These are phyloP conservation scores for Populus hybrid DNA, from an alignment of 441 rosid genomes.

Conservation along the genomic window DNA sequence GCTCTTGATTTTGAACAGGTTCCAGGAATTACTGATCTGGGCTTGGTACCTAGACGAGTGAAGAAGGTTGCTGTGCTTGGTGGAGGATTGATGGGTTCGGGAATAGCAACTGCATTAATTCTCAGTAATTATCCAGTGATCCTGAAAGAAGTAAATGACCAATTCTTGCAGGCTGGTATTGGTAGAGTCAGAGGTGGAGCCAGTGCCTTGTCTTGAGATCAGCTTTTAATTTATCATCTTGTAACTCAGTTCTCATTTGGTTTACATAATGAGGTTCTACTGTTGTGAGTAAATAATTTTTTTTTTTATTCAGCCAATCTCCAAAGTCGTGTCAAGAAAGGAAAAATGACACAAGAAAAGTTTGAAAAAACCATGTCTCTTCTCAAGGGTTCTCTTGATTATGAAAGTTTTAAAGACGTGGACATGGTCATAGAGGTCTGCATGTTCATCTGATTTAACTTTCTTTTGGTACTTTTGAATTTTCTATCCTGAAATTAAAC, in stretches of 20 bases:
- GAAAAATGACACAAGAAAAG: slow-evolving; percentile 73
- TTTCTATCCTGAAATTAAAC: slow-evolving; percentile 13
- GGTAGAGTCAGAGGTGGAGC: slow-evolving; percentile 76
- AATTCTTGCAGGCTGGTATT: slow-evolving; percentile 84
- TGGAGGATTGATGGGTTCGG: slow-evolving; percentile 99
- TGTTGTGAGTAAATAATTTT: slow-evolving; percentile 6
- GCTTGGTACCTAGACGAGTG: slow-evolving; percentile 68
- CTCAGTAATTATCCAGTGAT: slow-evolving; percentile 79
- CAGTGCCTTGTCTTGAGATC: neutral
- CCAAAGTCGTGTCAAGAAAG: slow-evolving; percentile 87
- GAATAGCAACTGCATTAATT: slow-evolving; percentile 88
- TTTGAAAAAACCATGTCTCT: slow-evolving; percentile 79
- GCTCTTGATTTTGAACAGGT: slow-evolving; percentile 41
- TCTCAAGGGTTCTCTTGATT: slow-evolving; percentile 76
- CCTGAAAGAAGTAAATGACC: slow-evolving; percentile 87
- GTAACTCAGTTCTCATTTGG: slow-evolving; percentile 1
- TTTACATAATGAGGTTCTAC: neutral
- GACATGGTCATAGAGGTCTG: slow-evolving; percentile 96
- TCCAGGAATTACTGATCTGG: slow-evolving; percentile 85
- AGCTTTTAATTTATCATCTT: neutral
- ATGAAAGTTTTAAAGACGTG: slow-evolving; percentile 82
- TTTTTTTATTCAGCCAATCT: slow-evolving; percentile 59
- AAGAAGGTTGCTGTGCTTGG: slow-evolving; percentile 89
- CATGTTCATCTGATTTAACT: neutral
- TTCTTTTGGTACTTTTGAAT: neutral